Conservation (phyloP, 805 yeast genomes). For the Lipomyces mesembrius region DNA sequence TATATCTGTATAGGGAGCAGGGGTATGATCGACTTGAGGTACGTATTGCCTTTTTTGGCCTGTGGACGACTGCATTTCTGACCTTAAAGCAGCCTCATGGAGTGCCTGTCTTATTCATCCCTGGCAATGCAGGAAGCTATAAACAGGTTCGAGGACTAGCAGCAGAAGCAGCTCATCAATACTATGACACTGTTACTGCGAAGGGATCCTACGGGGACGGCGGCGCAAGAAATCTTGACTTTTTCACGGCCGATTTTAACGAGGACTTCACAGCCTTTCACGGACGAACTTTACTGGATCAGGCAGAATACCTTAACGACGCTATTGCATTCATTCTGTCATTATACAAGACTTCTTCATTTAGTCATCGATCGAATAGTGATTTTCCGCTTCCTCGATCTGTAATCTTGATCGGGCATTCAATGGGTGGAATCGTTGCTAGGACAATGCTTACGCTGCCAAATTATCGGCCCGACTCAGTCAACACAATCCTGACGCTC, state of each 20-base stretch:
- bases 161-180: constrained; percentile 68
- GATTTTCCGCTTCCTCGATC: constrained; percentile 56
- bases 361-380: constrained; percentile 41
- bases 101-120: constrained; percentile 87
- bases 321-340: constrained; percentile 77
- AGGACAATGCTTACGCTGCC: constrained; percentile 80
- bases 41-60: neutral
- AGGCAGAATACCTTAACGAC: constrained; percentile 89
- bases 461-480: constrained; percentile 70
- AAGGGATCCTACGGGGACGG: constrained; percentile 38
- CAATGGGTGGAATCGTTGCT: constrained; percentile 98
- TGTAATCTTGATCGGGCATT: constrained; percentile 83
- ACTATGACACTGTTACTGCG: constrained; percentile 47
- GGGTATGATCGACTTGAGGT: constrained; percentile 43
- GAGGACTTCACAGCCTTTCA: constrained; percentile 97
- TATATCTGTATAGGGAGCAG: constrained; percentile 85
- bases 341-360: constrained; percentile 53
- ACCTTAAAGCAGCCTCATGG: constrained; percentile 60
- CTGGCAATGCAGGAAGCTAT: constrained; percentile 97
- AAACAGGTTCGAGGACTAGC: constrained; percentile 92
- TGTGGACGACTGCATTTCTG: neutral
- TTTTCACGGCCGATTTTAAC: constrained; percentile 90
- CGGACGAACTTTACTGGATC: constrained; percentile 90
- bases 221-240: constrained; percentile 63
- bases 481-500: constrained; percentile 81